Evolutionary conservation across 331 rosid genomes (phyloP).

Genomic region (Arachis monticola): DNA sequence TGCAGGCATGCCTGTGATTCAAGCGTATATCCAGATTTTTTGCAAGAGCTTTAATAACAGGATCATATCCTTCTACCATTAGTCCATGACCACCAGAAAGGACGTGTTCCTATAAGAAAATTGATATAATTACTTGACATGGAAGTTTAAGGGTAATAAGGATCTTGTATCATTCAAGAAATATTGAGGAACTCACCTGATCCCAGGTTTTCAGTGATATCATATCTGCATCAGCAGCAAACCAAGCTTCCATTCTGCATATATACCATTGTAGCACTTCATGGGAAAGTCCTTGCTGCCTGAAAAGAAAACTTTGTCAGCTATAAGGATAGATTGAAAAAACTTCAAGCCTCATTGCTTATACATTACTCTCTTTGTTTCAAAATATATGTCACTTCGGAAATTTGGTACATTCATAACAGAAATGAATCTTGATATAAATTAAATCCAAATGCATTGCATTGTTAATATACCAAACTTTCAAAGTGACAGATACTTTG

Average conservation of each 20-base stretch:
- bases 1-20: constrained; percentile 63
- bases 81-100: constrained; percentile 88
- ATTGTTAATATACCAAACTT: too few relatives aligned
- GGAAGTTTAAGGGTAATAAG: not conserved
- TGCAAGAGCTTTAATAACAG: constrained; percentile 72
- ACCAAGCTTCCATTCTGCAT: constrained; percentile 90
- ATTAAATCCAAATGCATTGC: too few relatives aligned
- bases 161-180: constrained; percentile 32
- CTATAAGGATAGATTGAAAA: constrained; percentile 22
- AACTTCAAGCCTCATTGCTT: constrained; percentile 23
- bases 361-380: not conserved
- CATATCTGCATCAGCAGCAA: constrained; percentile 87
- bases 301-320: constrained; percentile 41
- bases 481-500: too few relatives aligned
- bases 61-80: constrained; percentile 79
- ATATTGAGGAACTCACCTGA: constrained; percentile 61
- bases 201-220: constrained; percentile 79
- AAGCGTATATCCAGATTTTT: constrained; percentile 64
- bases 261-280: constrained; percentile 76
- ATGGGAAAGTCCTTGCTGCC: constrained; percentile 72
- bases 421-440: too few relatives aligned
- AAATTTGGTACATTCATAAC: too few relatives aligned
- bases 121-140: constrained; percentile 8
- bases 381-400: too few relatives aligned
- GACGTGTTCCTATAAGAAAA: constrained; percentile 62